Base-by-base conservation (phyloP, 1,284 basidiomycete species). In the Cystobasidiaceae sp. region DNA sequence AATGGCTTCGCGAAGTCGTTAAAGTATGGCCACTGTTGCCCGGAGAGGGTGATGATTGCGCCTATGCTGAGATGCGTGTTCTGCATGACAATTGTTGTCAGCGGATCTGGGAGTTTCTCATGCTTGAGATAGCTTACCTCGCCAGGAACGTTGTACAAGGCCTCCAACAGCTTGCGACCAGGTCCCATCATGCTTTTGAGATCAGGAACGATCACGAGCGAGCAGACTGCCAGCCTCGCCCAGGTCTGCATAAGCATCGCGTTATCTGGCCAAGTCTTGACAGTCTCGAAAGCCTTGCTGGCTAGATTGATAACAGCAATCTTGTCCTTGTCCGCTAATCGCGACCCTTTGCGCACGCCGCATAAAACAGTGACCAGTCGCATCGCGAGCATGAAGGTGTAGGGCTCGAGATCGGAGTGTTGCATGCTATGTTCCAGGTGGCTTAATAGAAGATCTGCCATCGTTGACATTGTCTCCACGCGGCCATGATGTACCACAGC, bases 1-100 rank as follows among this genome's bases (percentile, higher is more conserved):
- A 66, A 39, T 30, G 57, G 56, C 19, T 32, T n/a, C 15, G 52
- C 32, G 46, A 67, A 67, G n/a, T 56, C 46, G 19, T 28, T 19
- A 30, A 62, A 64, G n/a, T 57, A 51, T 17, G 46, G 28, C 61
- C 60, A 64, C 33, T 45, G 23, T 19, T 61, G 52, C n/a, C 43
- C 37, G 11, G 57, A 61, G 27, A 67, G 41, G 27, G 57, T 37
- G 21, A 33, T 21, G 44, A 64, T 23, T 0, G 28, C 25, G 3
- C 39, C 52, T 32, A 44, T 44, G 15, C 7, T 28, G 28, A 64
- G 27, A n/a, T 23, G 25, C 23, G 34, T 23, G 28, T 59, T 15
- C 51, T 55, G 32, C 15, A 28, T 43, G n/a, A 9, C 44, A 4
- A 15, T 49, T 50, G 17, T 6, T 28, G n/a, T n/a, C n/a, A n/a